Evolutionary conservation across 148 eudicot species (phyloP).

Genomic region (Amaranthus palmeri): DNA sequence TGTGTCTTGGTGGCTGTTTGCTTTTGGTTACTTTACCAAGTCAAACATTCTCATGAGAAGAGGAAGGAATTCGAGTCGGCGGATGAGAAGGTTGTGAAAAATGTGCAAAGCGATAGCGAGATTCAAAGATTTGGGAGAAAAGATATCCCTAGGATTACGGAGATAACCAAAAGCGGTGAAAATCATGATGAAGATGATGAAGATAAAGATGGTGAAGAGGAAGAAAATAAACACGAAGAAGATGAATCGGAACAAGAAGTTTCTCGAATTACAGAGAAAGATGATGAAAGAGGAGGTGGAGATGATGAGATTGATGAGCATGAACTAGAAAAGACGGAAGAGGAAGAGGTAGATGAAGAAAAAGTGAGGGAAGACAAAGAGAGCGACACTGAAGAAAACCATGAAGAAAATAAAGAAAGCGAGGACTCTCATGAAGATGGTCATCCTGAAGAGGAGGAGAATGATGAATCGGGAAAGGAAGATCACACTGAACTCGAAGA

Average conservation of each 20-base stretch:
- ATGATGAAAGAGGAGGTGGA: constrained; percentile 33
- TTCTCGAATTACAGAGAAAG: neutral
- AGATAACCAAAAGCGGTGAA: constrained; percentile 23
- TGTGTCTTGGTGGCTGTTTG: constrained; percentile 75
- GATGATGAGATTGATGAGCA: constrained; percentile 48
- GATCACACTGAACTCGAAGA: too few relatives aligned
- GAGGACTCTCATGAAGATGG: neutral
- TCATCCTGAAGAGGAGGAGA: too few relatives aligned
- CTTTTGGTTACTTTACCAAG: constrained; percentile 89
- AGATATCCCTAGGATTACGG: constrained; percentile 45
- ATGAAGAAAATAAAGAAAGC: constrained; percentile 14
- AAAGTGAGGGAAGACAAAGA: constrained; percentile 23
- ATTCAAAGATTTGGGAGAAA: constrained; percentile 56
- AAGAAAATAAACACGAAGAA: constrained; percentile 45
- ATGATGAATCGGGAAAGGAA: too few relatives aligned
- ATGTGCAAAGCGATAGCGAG: constrained; percentile 22
- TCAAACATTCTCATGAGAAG: constrained; percentile 86
- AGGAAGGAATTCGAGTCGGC: constrained; percentile 55
- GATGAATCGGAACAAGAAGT: constrained; percentile 40
- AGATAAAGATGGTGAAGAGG: constrained; percentile 47
- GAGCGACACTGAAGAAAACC: constrained; percentile 17
- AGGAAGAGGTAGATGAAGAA: constrained; percentile 35
- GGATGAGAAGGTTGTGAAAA: constrained; percentile 30
- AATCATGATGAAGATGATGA: constrained; percentile 51
- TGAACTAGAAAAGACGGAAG: constrained; percentile 38